Evolutionary conservation across 345 rosid species (phyloP).

Genomic region (Eucalyptus globulus): DNA sequence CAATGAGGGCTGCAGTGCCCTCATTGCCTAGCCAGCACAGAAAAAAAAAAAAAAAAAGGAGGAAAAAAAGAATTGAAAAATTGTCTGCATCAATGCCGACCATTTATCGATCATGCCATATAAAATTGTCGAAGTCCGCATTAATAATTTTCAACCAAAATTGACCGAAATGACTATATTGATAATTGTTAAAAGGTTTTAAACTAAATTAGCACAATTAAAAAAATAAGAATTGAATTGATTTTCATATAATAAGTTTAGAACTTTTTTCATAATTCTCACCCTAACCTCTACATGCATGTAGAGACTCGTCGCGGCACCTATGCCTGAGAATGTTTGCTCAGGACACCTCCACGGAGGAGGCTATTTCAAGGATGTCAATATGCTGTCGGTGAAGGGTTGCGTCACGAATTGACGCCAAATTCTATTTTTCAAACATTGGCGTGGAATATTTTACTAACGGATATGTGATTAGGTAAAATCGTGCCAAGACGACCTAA

Average conservation of each 20-base stretch:
- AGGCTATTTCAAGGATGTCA: background rate
- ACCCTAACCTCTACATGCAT: background rate
- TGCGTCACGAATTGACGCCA: background rate
- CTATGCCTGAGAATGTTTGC: background rate
- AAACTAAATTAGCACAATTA: background rate
- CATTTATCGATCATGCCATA: background rate
- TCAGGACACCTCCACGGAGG: background rate
- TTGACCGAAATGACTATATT: background rate
- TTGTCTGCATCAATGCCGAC: accelerated
- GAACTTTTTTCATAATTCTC: background rate
- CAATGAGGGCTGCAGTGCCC: background rate
- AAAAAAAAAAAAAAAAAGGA: accelerated
- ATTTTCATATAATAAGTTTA: no score
- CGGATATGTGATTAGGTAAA: background rate
- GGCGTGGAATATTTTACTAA: background rate
- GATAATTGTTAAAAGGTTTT: background rate
- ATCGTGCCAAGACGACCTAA: background rate
- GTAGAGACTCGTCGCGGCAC: background rate
- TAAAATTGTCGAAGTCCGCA: accelerated
- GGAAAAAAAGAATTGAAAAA: background rate
- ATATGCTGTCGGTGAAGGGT: background rate
- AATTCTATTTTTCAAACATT: background rate
- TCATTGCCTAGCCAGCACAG: background rate
- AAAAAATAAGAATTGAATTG: background rate
- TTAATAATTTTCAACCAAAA: background rate